Base-by-base conservation (phyloP, 2,329 filamentous ascomycete genomes). In the Diaporthe capsici region DNA sequence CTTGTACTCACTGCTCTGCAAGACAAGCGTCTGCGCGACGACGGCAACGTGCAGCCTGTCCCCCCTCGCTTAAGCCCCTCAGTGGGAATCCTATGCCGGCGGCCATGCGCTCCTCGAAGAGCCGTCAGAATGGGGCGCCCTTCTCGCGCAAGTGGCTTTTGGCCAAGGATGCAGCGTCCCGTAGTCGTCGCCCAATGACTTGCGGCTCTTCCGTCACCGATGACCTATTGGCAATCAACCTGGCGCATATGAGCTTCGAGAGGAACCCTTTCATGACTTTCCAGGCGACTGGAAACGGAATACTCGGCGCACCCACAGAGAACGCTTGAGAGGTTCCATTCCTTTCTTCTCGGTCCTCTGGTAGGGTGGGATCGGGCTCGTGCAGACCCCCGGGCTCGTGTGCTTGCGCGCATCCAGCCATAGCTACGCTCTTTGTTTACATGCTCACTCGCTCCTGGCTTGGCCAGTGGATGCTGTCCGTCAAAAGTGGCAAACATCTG, bases 11-110 rank as follows among this genome's bases (percentile, higher is more conserved):
- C 39, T 57, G 65, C 31, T 70, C 34, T 51, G 55, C 28, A 44
- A 71, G 51, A 57, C 68, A 68, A 53, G 65, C 65, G 65, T 68
- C 65, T 68, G 65, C 65, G 47, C 49, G 47, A 68, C 65, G 65
- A 68, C 65, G 47, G 65, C 65, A 68, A 68, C 47, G 65, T 68
- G 65, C 65, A 68, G 47, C 65, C n/a, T 68, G 65, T 68, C 7
- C 65, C 31, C 65, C 65, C 47, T 68, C 65, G 65, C 65, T 53
- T 68, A 68, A 68, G 65, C 65, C 34, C 47, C 65, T 42, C 65
- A 53, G 47, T 68, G 65, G 65, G 44, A 68, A 39, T 68, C 20
- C 47, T 68, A 51, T 68, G 65, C 65, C 65, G 65, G 65, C 65
- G 65, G 65, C 65, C 65, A 68, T 31, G 65, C 47, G 65, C 65